Conservation (phyloP, 2,329 filamentous ascomycete species). For the Pyrenophora teres region DNA sequence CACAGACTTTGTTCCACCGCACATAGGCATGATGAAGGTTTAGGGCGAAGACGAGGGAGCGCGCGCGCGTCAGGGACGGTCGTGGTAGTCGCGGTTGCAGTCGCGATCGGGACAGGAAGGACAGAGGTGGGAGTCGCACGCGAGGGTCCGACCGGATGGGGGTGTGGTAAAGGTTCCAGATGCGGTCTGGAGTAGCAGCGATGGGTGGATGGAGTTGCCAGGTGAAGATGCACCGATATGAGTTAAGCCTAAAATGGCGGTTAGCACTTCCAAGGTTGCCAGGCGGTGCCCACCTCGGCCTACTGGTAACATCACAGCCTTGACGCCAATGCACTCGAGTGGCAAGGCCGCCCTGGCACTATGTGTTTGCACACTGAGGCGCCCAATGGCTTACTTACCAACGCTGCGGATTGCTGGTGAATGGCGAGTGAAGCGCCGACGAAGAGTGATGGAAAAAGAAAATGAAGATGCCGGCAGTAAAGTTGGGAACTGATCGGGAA, state of each 20-base stretch:
- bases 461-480: background rate
- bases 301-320: constrained; percentile 14
- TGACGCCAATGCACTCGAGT: constrained; percentile 13
- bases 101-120: constrained; percentile 7
- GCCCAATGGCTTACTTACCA: constrained; percentile 8
- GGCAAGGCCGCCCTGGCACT: constrained; percentile 13
- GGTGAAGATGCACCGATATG: constrained; percentile 11
- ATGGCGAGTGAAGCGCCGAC: background rate
- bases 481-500: background rate
- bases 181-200: constrained; percentile 16
- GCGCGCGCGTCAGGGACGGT: constrained; percentile 27
- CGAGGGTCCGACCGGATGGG: constrained; percentile 15
- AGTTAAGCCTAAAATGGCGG: constrained; percentile 16
- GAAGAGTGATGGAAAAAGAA: background rate
- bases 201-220: constrained; percentile 1
- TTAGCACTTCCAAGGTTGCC: background rate
- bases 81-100: constrained; percentile 11
- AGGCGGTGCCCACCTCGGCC: constrained; percentile 10
- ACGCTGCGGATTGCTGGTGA: constrained; percentile 1
- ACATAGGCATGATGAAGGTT: constrained; percentile 51
- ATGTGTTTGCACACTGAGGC: constrained; percentile 13
- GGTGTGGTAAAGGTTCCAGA: constrained; percentile 6
- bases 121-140: constrained; percentile 12
- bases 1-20: constrained; percentile 69
- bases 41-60: constrained; percentile 22